A percentile compares a stretch with the other conserved stretches of the same genome.
These are phyloP conservation scores for Lichtheimia ramosa DNA, from an alignment of 371 early-diverging fungal species.

Conservation along the genomic window DNA sequence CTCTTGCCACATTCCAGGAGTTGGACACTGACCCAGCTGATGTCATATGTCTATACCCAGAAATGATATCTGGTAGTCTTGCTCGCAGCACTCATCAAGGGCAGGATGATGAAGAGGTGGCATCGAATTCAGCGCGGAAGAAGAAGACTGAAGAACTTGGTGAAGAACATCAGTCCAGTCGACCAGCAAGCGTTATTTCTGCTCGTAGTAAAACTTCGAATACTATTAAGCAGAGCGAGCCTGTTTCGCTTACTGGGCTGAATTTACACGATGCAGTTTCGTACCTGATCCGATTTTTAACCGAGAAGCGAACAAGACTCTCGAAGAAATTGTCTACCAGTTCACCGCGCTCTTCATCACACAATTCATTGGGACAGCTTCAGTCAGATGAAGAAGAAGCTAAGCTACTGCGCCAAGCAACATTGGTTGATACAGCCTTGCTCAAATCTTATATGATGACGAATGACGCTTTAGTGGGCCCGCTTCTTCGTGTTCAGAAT, in stretches of 20 bases:
- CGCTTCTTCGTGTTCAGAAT: conserved; percentile 83
- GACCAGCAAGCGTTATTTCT: conserved; percentile 36
- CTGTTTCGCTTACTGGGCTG: conserved; percentile 35
- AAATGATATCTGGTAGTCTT: conserved; percentile 56
- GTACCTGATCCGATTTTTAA: conserved; percentile 69
- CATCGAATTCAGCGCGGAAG: conserved; percentile 7
- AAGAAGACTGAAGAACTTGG: conserved; percentile 9
- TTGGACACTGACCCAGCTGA: conserved; percentile 82
- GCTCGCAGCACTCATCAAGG: conserved; percentile 7
- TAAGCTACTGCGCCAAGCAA: conserved; percentile 54
- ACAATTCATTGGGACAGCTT: conserved; percentile 9
- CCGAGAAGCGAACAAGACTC: conserved; percentile 67
- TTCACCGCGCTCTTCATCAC: conserved; percentile 12
- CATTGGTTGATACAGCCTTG: conserved; percentile 89
- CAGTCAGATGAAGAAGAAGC: conserved; percentile 28
- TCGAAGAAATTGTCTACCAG: conserved; percentile 36
- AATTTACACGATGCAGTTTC: conserved; percentile 65
- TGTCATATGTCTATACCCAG: conserved; percentile 82
- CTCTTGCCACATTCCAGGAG: conserved; percentile 75
- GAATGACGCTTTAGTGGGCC: conserved; percentile 81
- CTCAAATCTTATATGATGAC: conserved; percentile 82
- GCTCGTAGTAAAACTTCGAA: conserved; percentile 29
- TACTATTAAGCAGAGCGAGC: conserved; percentile 16
- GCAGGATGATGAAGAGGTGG: conserved; percentile 17
- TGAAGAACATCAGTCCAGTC: conserved; percentile 14